These are phyloP conservation scores for Salvia sclarea DNA, from an alignment of 305 asterid genomes.

Conservation along the genomic window DNA sequence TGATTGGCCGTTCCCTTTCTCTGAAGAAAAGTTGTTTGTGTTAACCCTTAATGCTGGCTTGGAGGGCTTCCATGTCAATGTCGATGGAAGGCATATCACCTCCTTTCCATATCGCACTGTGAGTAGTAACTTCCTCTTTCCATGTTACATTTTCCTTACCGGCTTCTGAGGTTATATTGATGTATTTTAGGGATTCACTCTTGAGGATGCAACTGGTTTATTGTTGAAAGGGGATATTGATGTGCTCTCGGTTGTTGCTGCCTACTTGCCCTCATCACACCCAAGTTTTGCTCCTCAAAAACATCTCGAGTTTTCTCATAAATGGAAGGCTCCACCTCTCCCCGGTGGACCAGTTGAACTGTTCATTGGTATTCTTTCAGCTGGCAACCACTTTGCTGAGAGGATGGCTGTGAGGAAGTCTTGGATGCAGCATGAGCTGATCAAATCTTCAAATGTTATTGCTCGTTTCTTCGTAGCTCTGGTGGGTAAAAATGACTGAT, in stretches of 20 bases:
- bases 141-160: neutral
- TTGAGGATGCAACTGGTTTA: slow-evolving; percentile 78
- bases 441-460: slow-evolving; percentile 61
- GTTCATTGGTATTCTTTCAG: slow-evolving; percentile 74
- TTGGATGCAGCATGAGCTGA: slow-evolving; percentile 70
- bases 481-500: slow-evolving; percentile 40
- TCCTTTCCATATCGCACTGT: slow-evolving; percentile 74
- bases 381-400: slow-evolving; percentile 78
- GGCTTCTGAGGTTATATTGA: slow-evolving; percentile 14
- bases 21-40: slow-evolving; percentile 59
- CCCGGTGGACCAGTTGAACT: slow-evolving; percentile 51
- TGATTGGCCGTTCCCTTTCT: slow-evolving; percentile 72
- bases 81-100: slow-evolving; percentile 73
- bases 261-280: slow-evolving; percentile 65
- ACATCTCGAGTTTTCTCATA: slow-evolving; percentile 61
- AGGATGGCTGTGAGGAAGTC: slow-evolving; percentile 72
- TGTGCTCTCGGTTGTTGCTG: slow-evolving; percentile 57
- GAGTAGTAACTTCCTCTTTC: slow-evolving; percentile 29
- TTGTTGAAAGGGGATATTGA: slow-evolving; percentile 55
- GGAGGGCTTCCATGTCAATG: slow-evolving; percentile 70
- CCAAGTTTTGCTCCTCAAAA: slow-evolving; percentile 64
- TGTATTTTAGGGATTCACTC: slow-evolving; percentile 57
- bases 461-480: slow-evolving; percentile 75
- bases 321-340: slow-evolving; percentile 65
- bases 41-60: slow-evolving; percentile 65